Conservation (phyloP, 116 monocot species). For the Trichopus zeylanicus region DNA sequence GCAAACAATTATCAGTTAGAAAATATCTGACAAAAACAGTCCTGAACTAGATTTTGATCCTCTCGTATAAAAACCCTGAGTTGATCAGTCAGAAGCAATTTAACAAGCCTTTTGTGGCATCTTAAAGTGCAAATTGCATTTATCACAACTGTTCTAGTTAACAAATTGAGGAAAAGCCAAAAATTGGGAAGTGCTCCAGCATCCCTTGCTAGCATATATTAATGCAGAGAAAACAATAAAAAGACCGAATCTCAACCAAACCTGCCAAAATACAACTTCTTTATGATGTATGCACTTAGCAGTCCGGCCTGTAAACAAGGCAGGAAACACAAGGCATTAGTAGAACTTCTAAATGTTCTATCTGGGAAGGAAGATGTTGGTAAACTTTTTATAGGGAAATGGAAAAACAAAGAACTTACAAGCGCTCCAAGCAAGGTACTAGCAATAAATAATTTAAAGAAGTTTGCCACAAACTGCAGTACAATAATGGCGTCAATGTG, state of each 20-base stretch:
- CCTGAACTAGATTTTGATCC: no score
- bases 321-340: not conserved
- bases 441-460: constrained; percentile 28
- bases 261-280: constrained; percentile 40
- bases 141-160: no score
- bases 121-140: no score
- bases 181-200: no score
- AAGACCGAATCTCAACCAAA: constrained; percentile 6
- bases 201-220: no score
- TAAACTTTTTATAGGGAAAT: no score
- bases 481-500: constrained; percentile 15
- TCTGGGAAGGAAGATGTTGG: no score
- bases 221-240: not conserved
- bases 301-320: constrained; percentile 23
- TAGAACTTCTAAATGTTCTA: not conserved
- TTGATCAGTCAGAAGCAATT: no score
- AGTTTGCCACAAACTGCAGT: constrained; percentile 18
- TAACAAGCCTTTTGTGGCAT: no score
- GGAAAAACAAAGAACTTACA: constrained; percentile 13
- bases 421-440: constrained; percentile 31
- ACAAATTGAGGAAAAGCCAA: no score
- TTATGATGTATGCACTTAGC: constrained; percentile 27
- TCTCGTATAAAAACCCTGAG: no score
- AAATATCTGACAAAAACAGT: no score
- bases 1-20: constrained; percentile 4